Evolutionary conservation across 805 yeast genomes (phyloP).

Genomic region (Cyberlindnera saturnus): DNA sequence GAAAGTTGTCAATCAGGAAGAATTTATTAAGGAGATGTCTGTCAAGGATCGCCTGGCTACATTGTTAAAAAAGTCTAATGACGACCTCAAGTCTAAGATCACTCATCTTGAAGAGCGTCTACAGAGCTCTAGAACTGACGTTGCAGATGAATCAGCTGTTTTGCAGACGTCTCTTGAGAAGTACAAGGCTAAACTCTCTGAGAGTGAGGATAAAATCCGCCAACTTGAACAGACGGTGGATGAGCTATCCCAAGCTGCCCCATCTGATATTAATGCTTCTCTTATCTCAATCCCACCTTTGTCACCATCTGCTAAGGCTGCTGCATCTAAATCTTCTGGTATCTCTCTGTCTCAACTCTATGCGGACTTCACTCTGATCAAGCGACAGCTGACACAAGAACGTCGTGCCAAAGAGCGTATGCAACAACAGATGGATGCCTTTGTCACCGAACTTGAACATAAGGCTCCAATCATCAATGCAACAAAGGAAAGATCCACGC

Average conservation of each 20-base stretch:
- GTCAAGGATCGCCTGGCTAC: slow-evolving; percentile 56
- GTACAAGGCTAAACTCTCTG: slow-evolving; percentile 40
- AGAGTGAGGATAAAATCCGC: slow-evolving; percentile 36
- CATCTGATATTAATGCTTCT: slow-evolving; percentile 14
- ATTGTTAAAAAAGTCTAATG: slow-evolving; percentile 47
- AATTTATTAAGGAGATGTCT: slow-evolving; percentile 50
- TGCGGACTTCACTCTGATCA: slow-evolving; percentile 56
- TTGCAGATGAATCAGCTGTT: slow-evolving; percentile 50
- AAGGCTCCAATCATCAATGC: slow-evolving; percentile 72
- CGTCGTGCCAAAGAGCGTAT: slow-evolving; percentile 64
- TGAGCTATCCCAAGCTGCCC: slow-evolving; percentile 27
- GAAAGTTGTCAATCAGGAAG: slow-evolving; percentile 37
- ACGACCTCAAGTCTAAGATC: slow-evolving; percentile 47
- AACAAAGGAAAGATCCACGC: slow-evolving; percentile 52
- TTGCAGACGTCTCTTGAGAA: slow-evolving; percentile 55
- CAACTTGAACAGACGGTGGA: slow-evolving; percentile 41
- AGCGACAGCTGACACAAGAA: slow-evolving; percentile 63
- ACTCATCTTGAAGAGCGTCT: slow-evolving; percentile 42
- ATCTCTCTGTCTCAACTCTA: slow-evolving; percentile 62
- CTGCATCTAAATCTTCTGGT: slow-evolving; percentile 39
- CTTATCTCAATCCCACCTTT: slow-evolving; percentile 27
- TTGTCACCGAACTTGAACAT: slow-evolving; percentile 70
- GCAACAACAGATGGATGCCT: slow-evolving; percentile 62
- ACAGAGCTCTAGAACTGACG: slow-evolving; percentile 13
- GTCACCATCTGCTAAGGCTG: slow-evolving; percentile 54